Conservation (phyloP, 2,329 filamentous ascomycete genomes). For the Colletotrichum sp. region DNA sequence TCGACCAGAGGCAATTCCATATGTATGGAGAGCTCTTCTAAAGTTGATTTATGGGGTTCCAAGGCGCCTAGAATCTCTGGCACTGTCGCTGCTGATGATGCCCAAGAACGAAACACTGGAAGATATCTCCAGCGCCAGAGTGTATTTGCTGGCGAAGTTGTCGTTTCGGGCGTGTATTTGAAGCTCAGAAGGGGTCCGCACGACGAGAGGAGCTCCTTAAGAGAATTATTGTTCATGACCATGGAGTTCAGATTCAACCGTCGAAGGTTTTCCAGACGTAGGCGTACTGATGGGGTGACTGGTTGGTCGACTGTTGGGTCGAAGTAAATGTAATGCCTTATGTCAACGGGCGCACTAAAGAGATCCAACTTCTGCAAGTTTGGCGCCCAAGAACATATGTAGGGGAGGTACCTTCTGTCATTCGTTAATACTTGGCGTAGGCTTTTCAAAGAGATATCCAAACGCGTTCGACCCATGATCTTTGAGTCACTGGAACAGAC, state of each 20-base stretch:
- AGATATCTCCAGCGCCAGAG: too few species aligned
- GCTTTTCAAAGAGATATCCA: neutral
- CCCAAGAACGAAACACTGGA: too few species aligned
- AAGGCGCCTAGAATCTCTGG: rapidly evolving
- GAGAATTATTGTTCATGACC: rapidly evolving
- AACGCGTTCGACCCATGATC: neutral
- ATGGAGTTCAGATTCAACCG: rapidly evolving
- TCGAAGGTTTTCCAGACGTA: neutral
- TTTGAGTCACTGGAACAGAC: neutral
- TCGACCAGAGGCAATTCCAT: neutral
- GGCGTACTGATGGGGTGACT: neutral
- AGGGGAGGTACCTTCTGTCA: too few species aligned
- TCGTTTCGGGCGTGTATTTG: neutral
- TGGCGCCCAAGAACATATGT: neutral
- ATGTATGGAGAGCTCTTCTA: neutral
- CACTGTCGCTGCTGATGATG: neutral
- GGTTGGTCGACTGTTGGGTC: too few species aligned
- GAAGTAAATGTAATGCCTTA: too few species aligned
- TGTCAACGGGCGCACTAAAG: too few species aligned
- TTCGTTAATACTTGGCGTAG: neutral
- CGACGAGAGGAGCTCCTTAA: rapidly evolving
- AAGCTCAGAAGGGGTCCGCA: neutral
- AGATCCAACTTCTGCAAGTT: neutral
- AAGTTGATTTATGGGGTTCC: neutral
- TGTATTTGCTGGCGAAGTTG: too few species aligned